Evolutionary conservation across 257 asterid genomes (phyloP).

Genomic region (Gynochthodes officinalis): DNA sequence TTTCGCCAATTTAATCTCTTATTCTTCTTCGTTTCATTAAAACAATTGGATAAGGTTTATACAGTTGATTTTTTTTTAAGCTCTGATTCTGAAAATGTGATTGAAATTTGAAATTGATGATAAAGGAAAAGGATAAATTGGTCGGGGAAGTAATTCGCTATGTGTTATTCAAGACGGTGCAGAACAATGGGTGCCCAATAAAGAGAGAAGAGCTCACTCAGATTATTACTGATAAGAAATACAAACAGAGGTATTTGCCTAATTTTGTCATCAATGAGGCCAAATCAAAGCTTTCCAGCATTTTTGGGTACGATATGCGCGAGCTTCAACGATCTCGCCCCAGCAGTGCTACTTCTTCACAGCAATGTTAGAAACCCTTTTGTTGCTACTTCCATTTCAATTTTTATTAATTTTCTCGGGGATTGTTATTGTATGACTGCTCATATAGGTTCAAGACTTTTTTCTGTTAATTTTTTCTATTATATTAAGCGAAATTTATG

Average conservation of each 20-base stretch:
- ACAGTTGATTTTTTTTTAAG: background rate
- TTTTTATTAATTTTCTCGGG: background rate
- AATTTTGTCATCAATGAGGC: slow-evolving; percentile 76
- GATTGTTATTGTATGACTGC: background rate
- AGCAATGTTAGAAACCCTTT: slow-evolving; percentile 20
- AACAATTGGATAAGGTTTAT: background rate
- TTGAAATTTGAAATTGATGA: slow-evolving; percentile 7
- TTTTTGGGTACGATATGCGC: slow-evolving; percentile 84
- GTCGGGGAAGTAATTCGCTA: slow-evolving; percentile 82
- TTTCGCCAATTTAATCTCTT: background rate
- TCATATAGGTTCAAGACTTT: background rate
- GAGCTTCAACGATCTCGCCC: slow-evolving; percentile 73
- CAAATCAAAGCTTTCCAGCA: slow-evolving; percentile 51
- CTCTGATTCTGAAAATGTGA: background rate
- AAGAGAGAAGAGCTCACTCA: slow-evolving; percentile 82
- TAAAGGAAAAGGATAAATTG: slow-evolving; percentile 82
- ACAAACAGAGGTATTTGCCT: slow-evolving; percentile 67
- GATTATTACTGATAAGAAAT: slow-evolving; percentile 62
- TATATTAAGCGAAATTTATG: background rate
- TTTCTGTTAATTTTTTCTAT: background rate
- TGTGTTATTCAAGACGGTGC: slow-evolving; percentile 69
- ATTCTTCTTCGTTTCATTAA: background rate
- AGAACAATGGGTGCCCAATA: slow-evolving; percentile 79
- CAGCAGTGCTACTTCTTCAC: slow-evolving; percentile 21
- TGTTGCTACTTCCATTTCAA: background rate